A percentile compares a stretch with the other conserved stretches of the same genome.
Evolutionary conservation across 164 flowering plant genomes (phyloP).

Genomic region (Macadamia integrifolia): DNA sequence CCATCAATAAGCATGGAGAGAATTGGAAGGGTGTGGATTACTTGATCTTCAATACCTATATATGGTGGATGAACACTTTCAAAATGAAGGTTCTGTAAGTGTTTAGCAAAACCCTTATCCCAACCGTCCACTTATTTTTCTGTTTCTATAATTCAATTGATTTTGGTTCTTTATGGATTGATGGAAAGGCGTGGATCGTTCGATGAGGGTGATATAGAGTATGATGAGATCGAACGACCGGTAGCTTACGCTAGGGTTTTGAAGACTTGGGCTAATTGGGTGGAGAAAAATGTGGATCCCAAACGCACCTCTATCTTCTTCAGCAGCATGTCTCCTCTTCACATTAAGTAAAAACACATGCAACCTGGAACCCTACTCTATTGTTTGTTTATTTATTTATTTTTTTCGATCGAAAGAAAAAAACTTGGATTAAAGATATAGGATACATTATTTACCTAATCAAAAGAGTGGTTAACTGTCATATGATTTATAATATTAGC

Average conservation of each 20-base stretch:
- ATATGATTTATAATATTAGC: too few species aligned
- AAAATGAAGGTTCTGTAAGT: constrained; percentile 89
- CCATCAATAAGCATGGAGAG: constrained; percentile 68
- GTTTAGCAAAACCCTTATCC: neutral
- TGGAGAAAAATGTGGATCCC: constrained; percentile 66
- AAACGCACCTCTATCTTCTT: constrained; percentile 77
- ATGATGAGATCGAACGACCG: constrained; percentile 82
- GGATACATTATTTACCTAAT: too few species aligned
- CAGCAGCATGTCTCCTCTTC: constrained; percentile 91
- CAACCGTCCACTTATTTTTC: neutral
- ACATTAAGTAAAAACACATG: constrained; percentile 62
- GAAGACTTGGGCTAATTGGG: constrained; percentile 93
- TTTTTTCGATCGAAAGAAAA: too few species aligned
- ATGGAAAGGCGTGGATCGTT: constrained; percentile 73
- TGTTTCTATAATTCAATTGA: neutral
- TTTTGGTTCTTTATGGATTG: neutral
- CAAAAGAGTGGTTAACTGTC: too few species aligned
- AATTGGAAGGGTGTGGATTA: constrained; percentile 81
- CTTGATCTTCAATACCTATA: constrained; percentile 85
- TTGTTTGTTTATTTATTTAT: too few species aligned
- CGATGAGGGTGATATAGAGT: constrained; percentile 69
- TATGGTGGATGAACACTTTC: constrained; percentile 99
- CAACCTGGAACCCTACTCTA: too few species aligned
- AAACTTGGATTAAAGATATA: too few species aligned
- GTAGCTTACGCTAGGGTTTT: constrained; percentile 68